phyloP scores from a whole-genome alignment of 352 stramenopile species.

The Globisporangium nodosum region DNA sequence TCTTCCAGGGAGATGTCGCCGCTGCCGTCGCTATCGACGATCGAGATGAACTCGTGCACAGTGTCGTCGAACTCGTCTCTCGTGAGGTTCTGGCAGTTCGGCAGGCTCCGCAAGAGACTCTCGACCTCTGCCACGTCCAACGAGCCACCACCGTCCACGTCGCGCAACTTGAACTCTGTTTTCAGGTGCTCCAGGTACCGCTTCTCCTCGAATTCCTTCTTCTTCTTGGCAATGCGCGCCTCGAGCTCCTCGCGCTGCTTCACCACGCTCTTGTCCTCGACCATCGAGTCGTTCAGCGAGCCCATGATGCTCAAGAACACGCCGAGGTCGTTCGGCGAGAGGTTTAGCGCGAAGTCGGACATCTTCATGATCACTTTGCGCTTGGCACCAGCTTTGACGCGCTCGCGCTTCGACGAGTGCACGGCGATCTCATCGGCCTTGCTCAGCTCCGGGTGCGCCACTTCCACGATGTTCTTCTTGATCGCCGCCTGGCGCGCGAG shows the following conservation, averaged over 20 bases:
- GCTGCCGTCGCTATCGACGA: conserved; percentile 77
- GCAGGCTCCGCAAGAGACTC: conserved; percentile 50
- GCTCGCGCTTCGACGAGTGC: conserved; percentile 22
- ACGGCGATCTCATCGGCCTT: conserved; percentile 28
- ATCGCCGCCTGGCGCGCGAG: conserved; percentile 41
- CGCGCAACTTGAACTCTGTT: conserved; percentile 62
- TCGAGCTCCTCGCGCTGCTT: conserved; percentile 41
- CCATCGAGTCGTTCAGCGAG: conserved; percentile 63
- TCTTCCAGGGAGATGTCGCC: conserved; percentile 83
- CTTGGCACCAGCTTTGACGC: conserved; percentile 45
- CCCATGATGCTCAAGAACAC: conserved; percentile 73
- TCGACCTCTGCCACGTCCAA: conserved; percentile 68
- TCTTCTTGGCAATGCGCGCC: conserved; percentile 38
- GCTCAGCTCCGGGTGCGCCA: conserved; percentile 41
- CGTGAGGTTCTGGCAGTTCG: conserved; percentile 69
- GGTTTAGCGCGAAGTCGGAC: conserved; percentile 83
- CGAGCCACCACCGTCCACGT: conserved; percentile 66
- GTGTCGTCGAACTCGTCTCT: conserved; percentile 72
- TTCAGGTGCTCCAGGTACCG: conserved; percentile 71
- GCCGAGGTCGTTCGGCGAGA: conserved; percentile 72
- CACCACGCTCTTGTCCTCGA: conserved; percentile 60
- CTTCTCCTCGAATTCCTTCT: conserved; percentile 54
- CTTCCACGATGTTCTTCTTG: conserved; percentile 60
- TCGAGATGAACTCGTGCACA: conserved; percentile 64
- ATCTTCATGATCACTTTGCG: conserved; percentile 72